phyloP scores from a whole-genome alignment of 208 protist genomes.

The Jaenimonas drosophilae region DNA sequence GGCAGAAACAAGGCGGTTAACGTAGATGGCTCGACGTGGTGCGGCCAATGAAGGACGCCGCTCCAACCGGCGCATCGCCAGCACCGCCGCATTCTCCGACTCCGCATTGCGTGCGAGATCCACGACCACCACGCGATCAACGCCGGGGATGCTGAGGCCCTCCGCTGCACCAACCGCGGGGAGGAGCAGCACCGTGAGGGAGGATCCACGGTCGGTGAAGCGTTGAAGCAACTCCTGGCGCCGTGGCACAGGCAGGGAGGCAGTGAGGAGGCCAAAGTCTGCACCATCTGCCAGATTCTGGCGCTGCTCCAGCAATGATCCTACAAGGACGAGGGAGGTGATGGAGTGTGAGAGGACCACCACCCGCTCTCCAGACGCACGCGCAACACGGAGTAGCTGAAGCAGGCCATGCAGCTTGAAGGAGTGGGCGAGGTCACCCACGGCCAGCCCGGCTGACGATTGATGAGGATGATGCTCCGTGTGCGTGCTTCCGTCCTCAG shows the following conservation, averaged over 20 bases:
- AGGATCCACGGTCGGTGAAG: constrained; percentile 7
- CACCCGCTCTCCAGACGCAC: constrained; percentile 5
- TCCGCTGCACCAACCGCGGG: not conserved
- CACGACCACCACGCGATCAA: constrained; percentile 8
- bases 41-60: not conserved
- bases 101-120: constrained; percentile 1
- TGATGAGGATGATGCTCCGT: too few species aligned
- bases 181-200: constrained; percentile 6
- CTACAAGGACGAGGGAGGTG: constrained; percentile 8
- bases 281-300: constrained; percentile 4
- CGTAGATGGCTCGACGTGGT: not conserved
- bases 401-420: constrained; percentile 11
- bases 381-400: constrained; percentile 2
- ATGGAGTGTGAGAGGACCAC: constrained; percentile 13
- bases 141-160: constrained; percentile 4
- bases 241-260: not conserved
- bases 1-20: constrained; percentile 10
- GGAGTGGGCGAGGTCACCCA: constrained; percentile 6
- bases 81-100: constrained; percentile 4
- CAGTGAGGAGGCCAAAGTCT: constrained; percentile 10
- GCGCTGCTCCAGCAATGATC: constrained; percentile 1
- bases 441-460: too few species aligned
- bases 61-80: not conserved
- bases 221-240: not conserved
- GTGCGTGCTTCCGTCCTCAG: not conserved